Base-by-base conservation (phyloP, 306 rosid species). In the Biancaea sappan region DNA sequence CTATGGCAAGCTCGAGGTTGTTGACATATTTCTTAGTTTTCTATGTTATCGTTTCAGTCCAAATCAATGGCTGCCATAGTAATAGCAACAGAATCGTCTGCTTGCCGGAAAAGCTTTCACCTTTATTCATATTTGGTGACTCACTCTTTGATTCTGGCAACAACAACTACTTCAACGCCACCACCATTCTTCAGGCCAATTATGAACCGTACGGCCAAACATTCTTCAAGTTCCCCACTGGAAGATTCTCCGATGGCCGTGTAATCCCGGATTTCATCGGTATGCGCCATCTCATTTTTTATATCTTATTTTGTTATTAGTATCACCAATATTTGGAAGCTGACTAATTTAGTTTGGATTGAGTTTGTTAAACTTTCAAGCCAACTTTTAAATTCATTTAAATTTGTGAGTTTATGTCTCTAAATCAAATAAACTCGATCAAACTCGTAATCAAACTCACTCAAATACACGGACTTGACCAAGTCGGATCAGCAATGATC, bases 131-230 rank as follows among this genome's bases (percentile, higher is more conserved):
- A 35, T 89, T 91, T 24, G 95, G 95, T 10, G 95, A 91, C 67
- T 91, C 92, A 1, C 0, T 79, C 4, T 84, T 72, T 37, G 97
- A 91, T 50, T 28, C n/a, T 13, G 97, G 95, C 29, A 91, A 87
- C 71, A 87, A 87, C 62, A 43, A 87, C 43, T 86, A 87, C 74
- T 75, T 87, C 44, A 69, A 74, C 41, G 52, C 66, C 66, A 66
- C 86, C n/a, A 26, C 63, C 1, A 9, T 32, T 26, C 0, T 10
- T 0, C 75, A 35, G 9, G 70, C 86, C 7, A 85, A 85, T 38
- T 81, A 5, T 6, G 35, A 13, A 0, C 89, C 92, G 0, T 88
- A 88, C 37, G 89, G 92, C 0, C 60, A 79, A 72, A 76, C 83
- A 26, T 81, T 66, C 82, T 88, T 85, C 44, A 79, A 73, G 25